Base-by-base conservation (phyloP, 2,329 filamentous ascomycete species). In the Aspergillus vadensis region DNA sequence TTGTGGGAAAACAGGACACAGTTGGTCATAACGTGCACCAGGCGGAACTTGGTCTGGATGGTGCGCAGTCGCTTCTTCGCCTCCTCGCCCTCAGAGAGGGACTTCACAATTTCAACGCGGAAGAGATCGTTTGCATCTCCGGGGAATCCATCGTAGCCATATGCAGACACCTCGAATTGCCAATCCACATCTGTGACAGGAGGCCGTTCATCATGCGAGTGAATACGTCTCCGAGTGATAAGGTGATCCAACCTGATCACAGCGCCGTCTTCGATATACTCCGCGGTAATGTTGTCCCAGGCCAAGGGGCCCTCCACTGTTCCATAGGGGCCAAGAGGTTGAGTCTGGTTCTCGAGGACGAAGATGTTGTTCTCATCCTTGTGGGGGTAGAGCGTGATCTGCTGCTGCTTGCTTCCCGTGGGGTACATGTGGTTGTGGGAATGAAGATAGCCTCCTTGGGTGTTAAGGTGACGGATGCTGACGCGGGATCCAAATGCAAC, bases 341-440 rank as follows among this genome's bases (percentile, higher is more conserved):
- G 92, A 8, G 95, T 99, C 80, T 96, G 91, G 77, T 99, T 99
- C 82, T 99, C 95, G 59, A 98, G 75, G 38, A 97, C 79, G 87
- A 91, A 99, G 59, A 96, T 70, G 75, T 99, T 99, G 85, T 99
- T 99, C 74, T 97, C 92, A 71, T 99, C 95, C 84, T 98, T 98
- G 85, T 99, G 95, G 7, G 95, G 95, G 72, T 99, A 99, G 3
- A 99, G 86, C 1, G 95, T 99, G 70, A 99, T 92, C 76, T 99
- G 95, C 77, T 99, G 95, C 80, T 99, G 96, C 83, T 97, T 96
- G 84, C 92, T 97, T 67, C 95, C 95, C 8, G 88, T 91, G 3
- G 95, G 95, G 75, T 98, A 99, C 95, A 99, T 99, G 74, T 97
- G 89, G 70, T 88, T 87, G 77, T 99, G 95, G 7, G 95, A 98